phyloP scores from a whole-genome alignment of 805 yeast genomes.

The Ogataea wickerhamii region DNA sequence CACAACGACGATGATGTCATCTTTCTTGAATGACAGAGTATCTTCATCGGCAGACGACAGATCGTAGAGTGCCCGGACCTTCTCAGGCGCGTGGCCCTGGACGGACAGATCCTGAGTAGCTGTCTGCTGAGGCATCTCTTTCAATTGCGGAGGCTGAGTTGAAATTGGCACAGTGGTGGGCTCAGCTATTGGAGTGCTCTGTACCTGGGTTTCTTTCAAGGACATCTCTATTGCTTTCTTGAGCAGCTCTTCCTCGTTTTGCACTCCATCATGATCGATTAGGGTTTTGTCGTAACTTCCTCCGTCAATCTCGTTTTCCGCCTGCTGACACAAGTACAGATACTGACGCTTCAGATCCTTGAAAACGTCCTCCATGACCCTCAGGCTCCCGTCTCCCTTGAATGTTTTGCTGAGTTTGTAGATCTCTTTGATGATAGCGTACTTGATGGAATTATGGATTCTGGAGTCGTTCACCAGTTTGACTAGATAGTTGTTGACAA shows the following conservation, averaged over 20 bases:
- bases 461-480: constrained; percentile 49
- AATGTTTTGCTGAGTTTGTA: constrained; percentile 64
- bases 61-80: constrained; percentile 83
- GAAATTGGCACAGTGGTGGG: constrained; percentile 2
- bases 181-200: background rate
- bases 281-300: constrained; percentile 2
- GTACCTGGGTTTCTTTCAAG: constrained; percentile 51
- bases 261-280: constrained; percentile 4
- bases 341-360: constrained; percentile 42
- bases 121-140: constrained; percentile 10
- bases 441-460: constrained; percentile 66
- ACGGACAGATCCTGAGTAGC: background rate
- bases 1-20: constrained; percentile 82
- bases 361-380: constrained; percentile 62
- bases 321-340: constrained; percentile 35
- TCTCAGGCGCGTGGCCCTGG: constrained; percentile 18
- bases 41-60: constrained; percentile 75
- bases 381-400: constrained; percentile 69
- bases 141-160: constrained; percentile 12
- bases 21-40: constrained; percentile 80
- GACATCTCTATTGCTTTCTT: constrained; percentile 74
- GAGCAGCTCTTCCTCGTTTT: constrained; percentile 72
- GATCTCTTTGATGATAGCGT: constrained; percentile 61
- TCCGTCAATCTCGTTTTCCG: constrained; percentile 28
- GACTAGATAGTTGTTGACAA: constrained; percentile 43